Percentiles rank a stretch among this genome's conserved stretches.
Evolutionary conservation across 306 rosid species (phyloP).

Genomic region (Vachellia pachyceras): DNA sequence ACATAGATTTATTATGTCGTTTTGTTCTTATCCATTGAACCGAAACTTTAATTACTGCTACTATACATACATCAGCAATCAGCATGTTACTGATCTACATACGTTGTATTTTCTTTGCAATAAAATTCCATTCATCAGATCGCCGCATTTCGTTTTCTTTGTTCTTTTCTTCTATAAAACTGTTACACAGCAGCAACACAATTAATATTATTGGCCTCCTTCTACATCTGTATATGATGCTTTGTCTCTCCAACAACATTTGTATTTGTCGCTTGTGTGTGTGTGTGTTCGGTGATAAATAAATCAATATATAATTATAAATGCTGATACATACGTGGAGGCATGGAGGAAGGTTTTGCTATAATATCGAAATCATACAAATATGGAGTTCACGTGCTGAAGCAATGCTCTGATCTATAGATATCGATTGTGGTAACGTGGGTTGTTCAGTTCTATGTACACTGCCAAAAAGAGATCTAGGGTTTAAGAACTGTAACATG

Average conservation of each 20-base stretch:
- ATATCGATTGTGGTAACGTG: not conserved
- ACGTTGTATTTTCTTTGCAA: not conserved
- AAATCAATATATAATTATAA: too few species aligned
- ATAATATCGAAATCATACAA: not conserved
- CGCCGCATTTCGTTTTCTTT: not conserved
- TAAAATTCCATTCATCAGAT: not conserved
- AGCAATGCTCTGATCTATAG: not conserved
- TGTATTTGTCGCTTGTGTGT: not conserved
- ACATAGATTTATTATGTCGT: conserved; percentile 3
- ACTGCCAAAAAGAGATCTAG: not conserved
- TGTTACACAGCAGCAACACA: not conserved
- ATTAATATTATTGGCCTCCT: not conserved
- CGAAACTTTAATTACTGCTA: not conserved
- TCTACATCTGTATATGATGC: not conserved
- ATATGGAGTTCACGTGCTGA: not conserved
- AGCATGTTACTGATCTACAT: not conserved
- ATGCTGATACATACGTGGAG: not conserved
- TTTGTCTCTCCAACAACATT: not conserved
- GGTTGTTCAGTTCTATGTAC: not conserved
- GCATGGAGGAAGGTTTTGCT: not conserved
- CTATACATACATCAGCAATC: not conserved
- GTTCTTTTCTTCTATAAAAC: not conserved
- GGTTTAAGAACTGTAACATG: not conserved
- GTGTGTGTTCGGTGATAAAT: not conserved
- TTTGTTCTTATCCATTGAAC: conserved; percentile 20